phyloP scores from a whole-genome alignment of 352 stramenopile genomes.

The Phytopythium litorale region DNA sequence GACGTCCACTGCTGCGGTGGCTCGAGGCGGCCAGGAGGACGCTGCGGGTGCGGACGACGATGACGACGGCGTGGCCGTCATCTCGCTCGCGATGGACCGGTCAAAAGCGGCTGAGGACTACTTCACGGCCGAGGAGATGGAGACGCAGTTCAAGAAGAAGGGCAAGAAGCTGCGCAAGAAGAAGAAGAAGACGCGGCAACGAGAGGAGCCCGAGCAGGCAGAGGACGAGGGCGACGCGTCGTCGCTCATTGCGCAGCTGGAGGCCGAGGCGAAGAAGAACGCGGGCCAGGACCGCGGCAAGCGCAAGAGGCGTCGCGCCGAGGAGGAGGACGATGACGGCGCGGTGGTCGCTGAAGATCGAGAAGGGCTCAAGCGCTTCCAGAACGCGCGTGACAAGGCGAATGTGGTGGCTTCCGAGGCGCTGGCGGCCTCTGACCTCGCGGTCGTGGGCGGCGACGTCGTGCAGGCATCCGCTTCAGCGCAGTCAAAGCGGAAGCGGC shows the following conservation, averaged over 20 bases:
- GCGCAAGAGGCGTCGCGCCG: slow-evolving; percentile 27
- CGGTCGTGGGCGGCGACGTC: not conserved
- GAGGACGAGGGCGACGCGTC: slow-evolving; percentile 33
- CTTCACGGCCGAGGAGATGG: slow-evolving; percentile 83
- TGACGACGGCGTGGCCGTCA: slow-evolving; percentile 36
- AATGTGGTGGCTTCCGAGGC: slow-evolving; percentile 43
- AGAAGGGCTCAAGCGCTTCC: slow-evolving; percentile 54
- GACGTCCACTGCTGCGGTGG: slow-evolving; percentile 8
- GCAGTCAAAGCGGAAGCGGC: slow-evolving; percentile 39
- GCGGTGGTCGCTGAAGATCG: slow-evolving; percentile 32
- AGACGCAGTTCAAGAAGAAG: slow-evolving; percentile 83
- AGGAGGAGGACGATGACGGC: slow-evolving; percentile 25
- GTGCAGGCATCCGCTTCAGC: not conserved
- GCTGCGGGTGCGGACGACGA: slow-evolving; percentile 14
- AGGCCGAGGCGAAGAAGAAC: slow-evolving; percentile 46
- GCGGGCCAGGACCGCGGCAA: slow-evolving; percentile 51
- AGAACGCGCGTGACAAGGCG: slow-evolving; percentile 64
- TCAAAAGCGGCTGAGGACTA: slow-evolving; percentile 63
- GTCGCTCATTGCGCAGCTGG: slow-evolving; percentile 56
- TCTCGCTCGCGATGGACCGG: slow-evolving; percentile 59
- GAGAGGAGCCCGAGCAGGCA: slow-evolving; percentile 39
- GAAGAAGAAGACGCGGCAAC: slow-evolving; percentile 55
- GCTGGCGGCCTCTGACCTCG: slow-evolving; percentile 18
- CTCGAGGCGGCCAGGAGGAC: not conserved
- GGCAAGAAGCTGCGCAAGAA: slow-evolving; percentile 71